phyloP scores from a whole-genome alignment of 768 basidiomycete species.

The Mycena venus region DNA sequence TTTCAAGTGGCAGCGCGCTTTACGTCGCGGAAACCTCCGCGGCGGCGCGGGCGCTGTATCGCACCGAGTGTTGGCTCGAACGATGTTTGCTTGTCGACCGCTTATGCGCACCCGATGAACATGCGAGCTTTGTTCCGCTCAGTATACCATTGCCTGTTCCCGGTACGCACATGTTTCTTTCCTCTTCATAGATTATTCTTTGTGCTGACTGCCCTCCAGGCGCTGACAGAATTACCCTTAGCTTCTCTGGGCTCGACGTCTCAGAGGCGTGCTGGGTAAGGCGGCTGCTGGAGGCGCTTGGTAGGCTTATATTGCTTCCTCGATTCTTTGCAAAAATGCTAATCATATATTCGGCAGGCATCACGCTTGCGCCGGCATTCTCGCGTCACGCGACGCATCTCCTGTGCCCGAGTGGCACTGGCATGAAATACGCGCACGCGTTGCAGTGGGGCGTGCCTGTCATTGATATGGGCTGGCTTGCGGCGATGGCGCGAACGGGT shows the following conservation, averaged over 20 bases:
- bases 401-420: conserved; percentile 77
- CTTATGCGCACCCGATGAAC: conserved; percentile 76
- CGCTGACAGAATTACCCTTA: conserved; percentile 69
- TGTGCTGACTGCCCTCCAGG: no score
- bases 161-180: no score
- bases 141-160: conserved; percentile 67
- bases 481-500: conserved; percentile 68
- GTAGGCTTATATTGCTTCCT: conserved; percentile 30
- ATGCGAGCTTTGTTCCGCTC: conserved; percentile 80
- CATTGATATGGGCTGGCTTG: conserved; percentile 80
- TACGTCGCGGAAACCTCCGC: conserved; percentile 69
- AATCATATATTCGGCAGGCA: conserved; percentile 54
- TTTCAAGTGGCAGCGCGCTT: conserved; percentile 75
- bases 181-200: no score
- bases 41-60: conserved; percentile 64
- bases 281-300: conserved; percentile 78
- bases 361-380: conserved; percentile 68
- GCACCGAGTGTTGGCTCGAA: conserved; percentile 97
- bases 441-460: conserved; percentile 83
- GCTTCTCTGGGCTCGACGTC: conserved; percentile 82
- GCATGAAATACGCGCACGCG: conserved; percentile 86
- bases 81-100: conserved; percentile 82
- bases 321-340: not conserved
- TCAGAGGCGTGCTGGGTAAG: conserved; percentile 76
- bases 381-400: conserved; percentile 83